Percentiles rank a stretch among this genome's conserved stretches.
These are phyloP conservation scores for Neoboletus magnificus DNA, from an alignment of 768 basidiomycete genomes.

Conservation along the genomic window DNA sequence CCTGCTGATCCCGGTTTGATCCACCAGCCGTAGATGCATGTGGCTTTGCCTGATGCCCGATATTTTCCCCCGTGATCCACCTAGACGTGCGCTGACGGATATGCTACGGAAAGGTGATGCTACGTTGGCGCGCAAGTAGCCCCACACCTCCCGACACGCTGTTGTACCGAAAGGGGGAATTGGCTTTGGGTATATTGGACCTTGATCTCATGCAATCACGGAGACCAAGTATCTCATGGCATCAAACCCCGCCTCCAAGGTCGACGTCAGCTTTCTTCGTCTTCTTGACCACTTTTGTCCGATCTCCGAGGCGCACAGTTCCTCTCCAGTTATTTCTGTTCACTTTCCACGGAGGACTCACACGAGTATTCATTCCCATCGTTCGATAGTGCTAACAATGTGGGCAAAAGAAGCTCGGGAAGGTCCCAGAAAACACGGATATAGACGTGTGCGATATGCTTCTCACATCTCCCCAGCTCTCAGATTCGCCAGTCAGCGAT, in stretches of 20 bases:
- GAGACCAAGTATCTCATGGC: not conserved
- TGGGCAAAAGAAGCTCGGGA: not conserved
- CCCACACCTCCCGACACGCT: not conserved
- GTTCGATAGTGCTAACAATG: not conserved
- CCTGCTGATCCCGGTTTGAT: not conserved
- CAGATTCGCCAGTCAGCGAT: not conserved
- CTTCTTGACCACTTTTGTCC: not conserved
- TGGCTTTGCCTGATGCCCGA: not conserved
- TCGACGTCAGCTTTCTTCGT: not conserved
- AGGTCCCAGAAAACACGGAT: not conserved
- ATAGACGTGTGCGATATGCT: not conserved
- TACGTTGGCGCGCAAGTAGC: not conserved
- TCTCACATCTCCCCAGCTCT: not conserved
- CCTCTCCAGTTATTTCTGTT: not conserved
- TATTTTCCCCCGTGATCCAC: not conserved
- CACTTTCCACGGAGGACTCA: not conserved
- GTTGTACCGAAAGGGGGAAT: not conserved
- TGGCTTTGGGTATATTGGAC: not conserved
- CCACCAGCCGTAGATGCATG: no score
- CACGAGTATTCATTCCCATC: not conserved
- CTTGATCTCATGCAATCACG: no score
- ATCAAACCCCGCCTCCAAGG: not conserved
- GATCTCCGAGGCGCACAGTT: not conserved
- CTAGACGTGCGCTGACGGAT: not conserved
- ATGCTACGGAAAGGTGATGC: not conserved